Conservation (phyloP, 257 asterid genomes). For the Petunia secreta region DNA sequence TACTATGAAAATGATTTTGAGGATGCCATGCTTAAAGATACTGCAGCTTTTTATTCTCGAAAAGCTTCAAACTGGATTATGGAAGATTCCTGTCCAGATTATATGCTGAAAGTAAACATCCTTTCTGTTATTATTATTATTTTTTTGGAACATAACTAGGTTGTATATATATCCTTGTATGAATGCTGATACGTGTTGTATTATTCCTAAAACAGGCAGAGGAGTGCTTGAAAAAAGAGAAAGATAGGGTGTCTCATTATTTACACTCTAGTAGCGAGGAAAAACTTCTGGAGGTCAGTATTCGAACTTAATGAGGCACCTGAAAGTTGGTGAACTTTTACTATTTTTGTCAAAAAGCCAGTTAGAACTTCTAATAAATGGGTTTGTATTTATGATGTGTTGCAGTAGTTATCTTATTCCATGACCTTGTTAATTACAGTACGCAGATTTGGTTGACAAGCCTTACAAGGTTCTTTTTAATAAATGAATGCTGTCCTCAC, state of each 20-base stretch:
- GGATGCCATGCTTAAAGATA: constrained; percentile 44
- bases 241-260: constrained; percentile 57
- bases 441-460: neutral
- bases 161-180: neutral
- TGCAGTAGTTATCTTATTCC: neutral
- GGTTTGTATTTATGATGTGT: neutral
- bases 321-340: neutral
- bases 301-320: constrained; percentile 7
- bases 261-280: constrained; percentile 54
- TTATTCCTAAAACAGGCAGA: constrained; percentile 46
- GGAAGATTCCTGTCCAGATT: constrained; percentile 65
- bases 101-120: constrained; percentile 56
- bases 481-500: neutral
- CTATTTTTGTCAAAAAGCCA: neutral
- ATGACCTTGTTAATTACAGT: neutral
- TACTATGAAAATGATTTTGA: constrained; percentile 52
- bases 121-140: neutral
- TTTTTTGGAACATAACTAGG: neutral
- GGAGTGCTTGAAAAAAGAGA: constrained; percentile 59
- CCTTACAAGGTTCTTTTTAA: neutral
- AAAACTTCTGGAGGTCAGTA: constrained; percentile 55
- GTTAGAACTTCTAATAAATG: neutral
- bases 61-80: constrained; percentile 66
- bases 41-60: constrained; percentile 56
- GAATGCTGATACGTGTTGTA: constrained; percentile 8